phyloP scores from a whole-genome alignment of 164 flowering plant genomes.

The Paratinospora sagittata region DNA sequence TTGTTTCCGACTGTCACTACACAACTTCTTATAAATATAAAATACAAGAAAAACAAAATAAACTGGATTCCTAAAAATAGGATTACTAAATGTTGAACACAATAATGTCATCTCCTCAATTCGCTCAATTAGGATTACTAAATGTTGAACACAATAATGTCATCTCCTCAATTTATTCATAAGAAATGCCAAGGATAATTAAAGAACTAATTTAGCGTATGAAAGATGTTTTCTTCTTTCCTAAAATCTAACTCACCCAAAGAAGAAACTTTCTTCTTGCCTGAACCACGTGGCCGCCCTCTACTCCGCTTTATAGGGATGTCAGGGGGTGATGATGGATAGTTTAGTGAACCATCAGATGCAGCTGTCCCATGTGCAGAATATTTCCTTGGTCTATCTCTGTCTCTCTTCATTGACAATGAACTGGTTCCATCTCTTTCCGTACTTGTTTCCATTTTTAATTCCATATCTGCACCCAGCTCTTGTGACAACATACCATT shows the following conservation, averaged over 20 bases:
- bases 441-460: not conserved
- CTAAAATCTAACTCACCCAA: not conserved
- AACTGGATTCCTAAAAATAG: not conserved
- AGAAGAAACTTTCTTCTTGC: not conserved
- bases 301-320: not conserved
- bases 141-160: not conserved
- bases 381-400: not conserved
- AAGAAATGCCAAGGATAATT: too few species aligned
- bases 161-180: not conserved
- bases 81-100: not conserved
- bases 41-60: too few species aligned
- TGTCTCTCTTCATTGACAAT: not conserved
- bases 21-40: not conserved
- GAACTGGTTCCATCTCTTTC: not conserved
- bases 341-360: not conserved
- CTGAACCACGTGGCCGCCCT: not conserved
- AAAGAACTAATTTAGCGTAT: too few species aligned
- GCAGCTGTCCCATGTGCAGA: not conserved
- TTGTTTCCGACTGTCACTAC: not conserved
- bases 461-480: not conserved
- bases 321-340: not conserved
- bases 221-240: not conserved
- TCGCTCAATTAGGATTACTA: not conserved
- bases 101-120: not conserved
- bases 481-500: not conserved